Evolutionary conservation across 495 filamentous ascomycete genomes (phyloP).

Genomic region (Hypoxylon perforatum): DNA sequence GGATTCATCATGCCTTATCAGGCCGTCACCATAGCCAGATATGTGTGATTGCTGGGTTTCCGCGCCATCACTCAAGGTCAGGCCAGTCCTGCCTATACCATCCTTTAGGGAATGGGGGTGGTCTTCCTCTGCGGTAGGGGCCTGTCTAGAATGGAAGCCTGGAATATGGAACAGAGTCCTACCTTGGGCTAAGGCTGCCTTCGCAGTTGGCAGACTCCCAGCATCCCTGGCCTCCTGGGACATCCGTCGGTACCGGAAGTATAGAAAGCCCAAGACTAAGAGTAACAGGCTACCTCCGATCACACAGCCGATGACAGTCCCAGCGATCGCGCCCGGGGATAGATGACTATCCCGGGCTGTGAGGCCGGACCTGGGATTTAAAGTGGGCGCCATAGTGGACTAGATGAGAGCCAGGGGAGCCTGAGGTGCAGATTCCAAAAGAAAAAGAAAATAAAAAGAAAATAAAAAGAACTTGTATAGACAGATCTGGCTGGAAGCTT

Average conservation of each 20-base stretch:
- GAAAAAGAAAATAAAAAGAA: not conserved
- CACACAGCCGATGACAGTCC: conserved; percentile 46
- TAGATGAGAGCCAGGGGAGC: conserved; percentile 24
- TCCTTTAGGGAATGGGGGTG: conserved; percentile 31
- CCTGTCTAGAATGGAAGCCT: conserved; percentile 23
- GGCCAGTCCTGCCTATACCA: conserved; percentile 26
- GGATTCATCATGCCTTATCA: conserved; percentile 29
- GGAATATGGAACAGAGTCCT: conserved; percentile 28
- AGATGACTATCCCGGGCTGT: conserved; percentile 33
- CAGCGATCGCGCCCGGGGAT: conserved; percentile 46
- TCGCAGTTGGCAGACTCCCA: conserved; percentile 31
- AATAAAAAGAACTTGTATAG: not conserved
- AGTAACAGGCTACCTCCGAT: conserved; percentile 42
- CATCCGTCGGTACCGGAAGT: conserved; percentile 45
- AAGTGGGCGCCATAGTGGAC: conserved; percentile 27
- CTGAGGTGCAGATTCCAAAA: conserved; percentile 10
- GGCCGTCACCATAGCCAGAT: conserved; percentile 27
- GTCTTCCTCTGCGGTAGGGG: conserved; percentile 9
- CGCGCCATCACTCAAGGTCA: conserved; percentile 20
- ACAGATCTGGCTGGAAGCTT: not conserved
- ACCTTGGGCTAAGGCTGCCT: conserved; percentile 21
- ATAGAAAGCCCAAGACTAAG: conserved; percentile 47
- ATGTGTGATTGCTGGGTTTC: conserved; percentile 27
- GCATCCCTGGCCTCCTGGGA: conserved; percentile 31
- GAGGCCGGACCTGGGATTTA: conserved; percentile 24